These are phyloP conservation scores for Calonectria honghensis DNA, from an alignment of 2,329 filamentous ascomycete genomes.

Conservation along the genomic window DNA sequence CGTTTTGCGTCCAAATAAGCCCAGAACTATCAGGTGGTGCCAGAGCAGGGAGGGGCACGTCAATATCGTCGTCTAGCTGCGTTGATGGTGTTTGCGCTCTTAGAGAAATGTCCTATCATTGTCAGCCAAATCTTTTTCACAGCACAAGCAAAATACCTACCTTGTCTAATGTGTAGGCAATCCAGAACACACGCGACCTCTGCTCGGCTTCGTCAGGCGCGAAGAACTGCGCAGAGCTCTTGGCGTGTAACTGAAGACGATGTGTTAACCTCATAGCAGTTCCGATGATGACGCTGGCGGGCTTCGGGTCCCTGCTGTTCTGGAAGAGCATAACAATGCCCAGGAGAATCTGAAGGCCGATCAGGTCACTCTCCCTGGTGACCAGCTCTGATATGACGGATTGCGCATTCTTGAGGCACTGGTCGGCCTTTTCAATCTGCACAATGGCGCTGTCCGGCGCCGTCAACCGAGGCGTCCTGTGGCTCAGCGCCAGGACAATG, in stretches of 20 bases:
- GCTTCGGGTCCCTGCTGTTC: slow-evolving; percentile 60
- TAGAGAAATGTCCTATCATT: slow-evolving; percentile 58
- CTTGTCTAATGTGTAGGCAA: slow-evolving; percentile 64
- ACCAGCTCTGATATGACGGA: slow-evolving; percentile 62
- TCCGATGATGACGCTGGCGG: slow-evolving; percentile 62
- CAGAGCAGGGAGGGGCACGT: slow-evolving; percentile 60
- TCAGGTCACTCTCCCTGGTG: slow-evolving; percentile 60
- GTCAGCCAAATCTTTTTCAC: neutral
- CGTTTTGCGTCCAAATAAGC: slow-evolving; percentile 60
- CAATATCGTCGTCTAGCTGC: slow-evolving; percentile 64
- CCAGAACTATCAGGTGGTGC: slow-evolving; percentile 57
- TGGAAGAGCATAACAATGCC: slow-evolving; percentile 63
- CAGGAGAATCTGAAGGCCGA: slow-evolving; percentile 63
- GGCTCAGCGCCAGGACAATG: slow-evolving; percentile 62
- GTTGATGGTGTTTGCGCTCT: slow-evolving; percentile 61
- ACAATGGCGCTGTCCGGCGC: slow-evolving; percentile 44
- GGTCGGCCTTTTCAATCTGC: slow-evolving; percentile 50
- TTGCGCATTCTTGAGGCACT: slow-evolving; percentile 62
- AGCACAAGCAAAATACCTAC: slow-evolving; percentile 41
- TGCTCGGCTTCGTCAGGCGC: slow-evolving; percentile 58
- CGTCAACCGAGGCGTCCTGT: slow-evolving; percentile 52
- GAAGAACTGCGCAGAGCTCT: slow-evolving; percentile 49
- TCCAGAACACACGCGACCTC: slow-evolving; percentile 63
- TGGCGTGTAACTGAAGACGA: slow-evolving; percentile 59
- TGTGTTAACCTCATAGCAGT: slow-evolving; percentile 64